Evolutionary conservation across 108 stramenopile genomes (phyloP).

Genomic region (Parietichytrium sp.): DNA sequence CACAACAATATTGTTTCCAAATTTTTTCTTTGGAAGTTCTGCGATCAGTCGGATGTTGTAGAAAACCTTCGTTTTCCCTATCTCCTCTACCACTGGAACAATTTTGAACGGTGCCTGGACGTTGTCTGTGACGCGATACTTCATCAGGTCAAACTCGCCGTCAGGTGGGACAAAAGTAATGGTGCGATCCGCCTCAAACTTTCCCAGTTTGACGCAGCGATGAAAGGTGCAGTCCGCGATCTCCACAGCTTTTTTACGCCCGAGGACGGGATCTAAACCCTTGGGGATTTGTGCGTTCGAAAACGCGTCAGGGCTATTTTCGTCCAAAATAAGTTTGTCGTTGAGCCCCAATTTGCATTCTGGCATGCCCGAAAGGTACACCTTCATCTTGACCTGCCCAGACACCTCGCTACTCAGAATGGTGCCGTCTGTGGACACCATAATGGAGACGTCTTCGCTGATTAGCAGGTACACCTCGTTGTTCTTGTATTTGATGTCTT

Average conservation of each 20-base stretch:
- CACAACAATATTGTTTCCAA: conserved; percentile 89
- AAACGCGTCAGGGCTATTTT: conserved; percentile 43
- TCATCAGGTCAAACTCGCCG: conserved; percentile 99
- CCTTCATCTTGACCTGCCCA: conserved; percentile 94
- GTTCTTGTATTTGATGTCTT: conserved; percentile 95
- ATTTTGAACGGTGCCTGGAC: conserved; percentile 89
- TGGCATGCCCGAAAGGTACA: conserved; percentile 95
- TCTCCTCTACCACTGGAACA: conserved; percentile 95
- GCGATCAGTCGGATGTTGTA: conserved; percentile 92
- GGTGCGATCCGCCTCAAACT: conserved; percentile 98
- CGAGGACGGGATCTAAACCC: conserved; percentile 60
- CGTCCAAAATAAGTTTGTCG: conserved; percentile 97
- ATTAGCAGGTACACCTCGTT: conserved; percentile 99
- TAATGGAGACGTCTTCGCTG: conserved; percentile 89
- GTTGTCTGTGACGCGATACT: conserved; percentile 92
- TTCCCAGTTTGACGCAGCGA: conserved; percentile 90
- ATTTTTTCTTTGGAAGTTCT: conserved; percentile 84
- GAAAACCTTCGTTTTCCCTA: conserved; percentile 79
- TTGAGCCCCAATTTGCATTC: conserved; percentile 96
- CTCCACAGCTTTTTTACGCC: conserved; percentile 82
- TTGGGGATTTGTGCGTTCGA: conserved; percentile 17
- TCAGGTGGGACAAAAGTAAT: conserved; percentile 99
- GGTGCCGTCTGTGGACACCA: conserved; percentile 82
- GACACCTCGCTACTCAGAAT: conserved; percentile 89
- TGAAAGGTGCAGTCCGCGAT: conserved; percentile 99